phyloP scores from a whole-genome alignment of 2,329 filamentous ascomycete species.

The Emmonsiellopsis sp. region DNA sequence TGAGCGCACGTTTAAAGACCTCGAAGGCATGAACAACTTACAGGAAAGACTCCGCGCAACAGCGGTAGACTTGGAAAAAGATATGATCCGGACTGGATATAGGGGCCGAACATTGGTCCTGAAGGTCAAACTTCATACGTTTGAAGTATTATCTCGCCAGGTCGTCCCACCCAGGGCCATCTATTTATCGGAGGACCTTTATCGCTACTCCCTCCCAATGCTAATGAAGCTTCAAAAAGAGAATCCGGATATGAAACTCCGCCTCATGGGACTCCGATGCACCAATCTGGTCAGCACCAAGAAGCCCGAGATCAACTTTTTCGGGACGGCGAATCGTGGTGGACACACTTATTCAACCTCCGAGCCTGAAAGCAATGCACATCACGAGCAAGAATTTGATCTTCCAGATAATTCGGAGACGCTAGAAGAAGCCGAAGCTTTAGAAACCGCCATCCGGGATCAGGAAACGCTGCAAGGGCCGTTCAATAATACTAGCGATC shows the following conservation, averaged over 20 bases:
- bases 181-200: conserved; percentile 68
- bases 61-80: conserved; percentile 78
- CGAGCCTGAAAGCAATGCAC: background rate
- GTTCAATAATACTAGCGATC: background rate
- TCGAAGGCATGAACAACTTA: conserved; percentile 59
- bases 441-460: background rate
- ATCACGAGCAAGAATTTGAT: background rate
- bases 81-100: conserved; percentile 68
- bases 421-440: background rate
- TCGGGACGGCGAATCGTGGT: conserved; percentile 41
- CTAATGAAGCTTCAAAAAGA: conserved; percentile 76
- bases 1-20: conserved; percentile 81
- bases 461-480: background rate
- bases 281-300: conserved; percentile 82
- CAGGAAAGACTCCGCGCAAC: conserved; percentile 70
- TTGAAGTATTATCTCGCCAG: conserved; percentile 82
- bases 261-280: conserved; percentile 81
- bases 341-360: background rate
- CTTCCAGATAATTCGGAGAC: background rate
- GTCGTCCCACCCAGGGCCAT: conserved; percentile 65
- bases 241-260: conserved; percentile 65
- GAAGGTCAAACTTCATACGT: conserved; percentile 91
- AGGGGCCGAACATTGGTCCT: conserved; percentile 86
- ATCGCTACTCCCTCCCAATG: conserved; percentile 72
- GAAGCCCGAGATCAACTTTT: conserved; percentile 72